phyloP scores from a whole-genome alignment of 2,329 filamentous ascomycete species.

The Diplodia intermedia region DNA sequence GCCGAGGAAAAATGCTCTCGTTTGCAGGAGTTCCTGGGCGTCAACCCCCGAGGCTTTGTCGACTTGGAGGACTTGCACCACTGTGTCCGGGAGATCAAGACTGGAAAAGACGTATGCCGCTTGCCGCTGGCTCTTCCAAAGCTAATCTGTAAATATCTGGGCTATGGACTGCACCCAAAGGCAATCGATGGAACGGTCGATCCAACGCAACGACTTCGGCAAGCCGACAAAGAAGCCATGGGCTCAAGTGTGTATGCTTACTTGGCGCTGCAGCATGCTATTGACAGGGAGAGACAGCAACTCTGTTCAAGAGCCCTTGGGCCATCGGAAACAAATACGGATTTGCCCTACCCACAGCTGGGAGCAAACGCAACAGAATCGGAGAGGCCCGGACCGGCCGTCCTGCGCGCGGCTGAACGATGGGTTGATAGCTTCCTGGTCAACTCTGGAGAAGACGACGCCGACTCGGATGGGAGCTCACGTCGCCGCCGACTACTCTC shows the following conservation, averaged over 20 bases:
- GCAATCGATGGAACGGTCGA: not conserved
- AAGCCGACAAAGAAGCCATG: not conserved
- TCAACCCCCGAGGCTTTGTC: slow-evolving; percentile 72
- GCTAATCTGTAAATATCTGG: not conserved
- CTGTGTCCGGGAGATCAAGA: not conserved
- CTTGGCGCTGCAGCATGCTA: slow-evolving; percentile 4
- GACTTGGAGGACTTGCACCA: slow-evolving; percentile 62
- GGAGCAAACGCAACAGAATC: not conserved
- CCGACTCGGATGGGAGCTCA: not conserved
- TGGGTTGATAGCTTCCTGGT: not conserved
- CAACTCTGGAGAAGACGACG: not conserved
- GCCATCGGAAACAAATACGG: not conserved
- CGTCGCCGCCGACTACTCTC: not conserved
- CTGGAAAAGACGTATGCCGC: not conserved
- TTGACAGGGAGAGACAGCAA: not conserved
- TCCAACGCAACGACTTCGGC: not conserved
- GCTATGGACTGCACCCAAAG: not conserved
- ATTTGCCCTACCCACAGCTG: not conserved
- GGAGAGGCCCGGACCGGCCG: not conserved
- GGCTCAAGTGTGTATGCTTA: slow-evolving; percentile 1
- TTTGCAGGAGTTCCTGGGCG: slow-evolving; percentile 69
- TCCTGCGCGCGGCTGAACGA: not conserved
- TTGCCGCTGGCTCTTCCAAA: not conserved
- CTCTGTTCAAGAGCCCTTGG: not conserved
- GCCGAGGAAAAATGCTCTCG: slow-evolving; percentile 72